These are phyloP conservation scores for Leccinum incarnatum DNA, from an alignment of 768 basidiomycete species.

Conservation along the genomic window DNA sequence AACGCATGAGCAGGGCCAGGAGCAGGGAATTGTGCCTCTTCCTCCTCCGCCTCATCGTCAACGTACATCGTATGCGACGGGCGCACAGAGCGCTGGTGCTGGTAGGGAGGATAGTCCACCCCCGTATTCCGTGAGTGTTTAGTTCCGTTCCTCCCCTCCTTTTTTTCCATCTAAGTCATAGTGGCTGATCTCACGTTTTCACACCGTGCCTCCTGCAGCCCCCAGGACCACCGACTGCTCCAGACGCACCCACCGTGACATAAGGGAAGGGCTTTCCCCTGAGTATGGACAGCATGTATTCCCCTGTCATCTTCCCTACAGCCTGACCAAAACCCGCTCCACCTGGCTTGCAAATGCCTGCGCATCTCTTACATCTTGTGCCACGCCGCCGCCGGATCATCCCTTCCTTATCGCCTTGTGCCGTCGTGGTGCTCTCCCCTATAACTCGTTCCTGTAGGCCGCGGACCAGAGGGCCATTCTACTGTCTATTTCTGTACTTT, in stretches of 20 bases:
- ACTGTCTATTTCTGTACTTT: neutral
- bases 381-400: too few relatives aligned
- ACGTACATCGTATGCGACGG: neutral
- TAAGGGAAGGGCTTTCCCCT: neutral
- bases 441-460: neutral
- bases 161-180: neutral
- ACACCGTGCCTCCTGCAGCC: neutral
- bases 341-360: too few relatives aligned
- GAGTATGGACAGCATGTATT: neutral
- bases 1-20: neutral
- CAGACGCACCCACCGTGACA: slow-evolving; percentile 3
- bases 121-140: slow-evolving; percentile 26
- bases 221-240: slow-evolving; percentile 1
- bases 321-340: neutral
- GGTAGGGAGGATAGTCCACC: slow-evolving; percentile 17
- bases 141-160: too few relatives aligned
- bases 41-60: slow-evolving; percentile 9
- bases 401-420: neutral
- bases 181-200: neutral
- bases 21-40: neutral
- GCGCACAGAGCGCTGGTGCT: neutral
- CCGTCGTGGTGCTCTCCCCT: neutral
- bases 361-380: too few relatives aligned
- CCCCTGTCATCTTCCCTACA: too few relatives aligned
- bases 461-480: neutral